These are phyloP conservation scores for Boletus patriciae DNA, from an alignment of 768 basidiomycete genomes.

Conservation along the genomic window DNA sequence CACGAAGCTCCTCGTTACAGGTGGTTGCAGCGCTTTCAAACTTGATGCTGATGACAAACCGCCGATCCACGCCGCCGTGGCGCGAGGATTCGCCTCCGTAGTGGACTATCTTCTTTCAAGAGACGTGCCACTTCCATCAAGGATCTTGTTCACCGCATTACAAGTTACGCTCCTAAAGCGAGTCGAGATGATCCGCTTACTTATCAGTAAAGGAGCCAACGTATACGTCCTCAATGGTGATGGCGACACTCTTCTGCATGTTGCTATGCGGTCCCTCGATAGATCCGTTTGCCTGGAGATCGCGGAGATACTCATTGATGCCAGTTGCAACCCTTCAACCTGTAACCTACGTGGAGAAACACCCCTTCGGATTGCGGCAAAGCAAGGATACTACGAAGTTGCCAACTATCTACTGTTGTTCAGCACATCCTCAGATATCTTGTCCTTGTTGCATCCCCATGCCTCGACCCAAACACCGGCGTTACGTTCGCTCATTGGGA, in stretches of 20 bases:
- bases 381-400: background rate
- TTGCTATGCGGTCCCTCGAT: background rate
- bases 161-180: background rate
- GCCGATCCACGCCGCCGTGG: background rate
- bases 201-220: slow-evolving; percentile 1
- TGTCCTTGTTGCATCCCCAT: background rate
- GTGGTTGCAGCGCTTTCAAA: background rate
- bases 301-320: background rate
- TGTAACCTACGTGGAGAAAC: background rate
- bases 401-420: background rate
- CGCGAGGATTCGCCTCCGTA: background rate
- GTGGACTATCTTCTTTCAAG: background rate
- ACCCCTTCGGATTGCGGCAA: background rate
- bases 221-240: background rate
- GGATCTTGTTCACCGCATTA: background rate
- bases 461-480: background rate
- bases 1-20: background rate
- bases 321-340: background rate
- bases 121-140: background rate
- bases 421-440: background rate
- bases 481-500: background rate
- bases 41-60: background rate
- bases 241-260: slow-evolving; percentile 3
- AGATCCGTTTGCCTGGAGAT: background rate
- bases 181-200: background rate